Base-by-base conservation (phyloP, 1,284 basidiomycete species). In the Ganoderma sinense region DNA sequence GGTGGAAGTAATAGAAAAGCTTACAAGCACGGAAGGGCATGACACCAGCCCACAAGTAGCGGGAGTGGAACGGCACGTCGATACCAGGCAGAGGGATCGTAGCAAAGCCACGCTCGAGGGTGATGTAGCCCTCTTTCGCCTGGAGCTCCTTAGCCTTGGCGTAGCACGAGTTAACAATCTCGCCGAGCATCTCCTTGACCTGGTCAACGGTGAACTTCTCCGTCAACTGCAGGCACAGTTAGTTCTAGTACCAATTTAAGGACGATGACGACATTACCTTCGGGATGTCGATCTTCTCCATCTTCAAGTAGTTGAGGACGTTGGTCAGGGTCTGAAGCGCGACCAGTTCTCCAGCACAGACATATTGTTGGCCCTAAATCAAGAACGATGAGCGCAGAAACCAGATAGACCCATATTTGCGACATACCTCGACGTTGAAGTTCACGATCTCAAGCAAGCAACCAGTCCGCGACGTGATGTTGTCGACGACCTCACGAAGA, bases 11-110 rank as follows among this genome's bases (percentile, higher is more conserved):
- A 48, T 53, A 2, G 53, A 55, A 66, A 62, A 23, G 85, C 92
- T 82, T 79, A 95, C 94, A 96, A 61, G 94, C 94, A 74, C 96
- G 91, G 93, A 97, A 97, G 4, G 96, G 96, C 90, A 99, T 90
- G 63, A 99, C 98, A 81, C 97, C 98, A 40, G 97, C 96, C 98
- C 97, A 97, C 60, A 99, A 89, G 84, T 99, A 99, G 75, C 96
- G 93, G 11, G 97, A 97, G 83, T 99, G 97, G 94, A 99, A 99
- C 14, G 98, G 97, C 14, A 99, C 97, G 77, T 99, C 97, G 77
- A 99, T 99, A 77, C 97, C 97, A 43, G 97, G 96, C 14, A 98
- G 88, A 66, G 97, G 97, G 73, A 98, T 98, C 11, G 96, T 97
- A 0, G 95, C 97, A 78, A 97, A 98, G 13, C 97, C 97, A 76